Conservation (phyloP, 441 rosid genomes). For the Pelargonium fulgidum region DNA sequence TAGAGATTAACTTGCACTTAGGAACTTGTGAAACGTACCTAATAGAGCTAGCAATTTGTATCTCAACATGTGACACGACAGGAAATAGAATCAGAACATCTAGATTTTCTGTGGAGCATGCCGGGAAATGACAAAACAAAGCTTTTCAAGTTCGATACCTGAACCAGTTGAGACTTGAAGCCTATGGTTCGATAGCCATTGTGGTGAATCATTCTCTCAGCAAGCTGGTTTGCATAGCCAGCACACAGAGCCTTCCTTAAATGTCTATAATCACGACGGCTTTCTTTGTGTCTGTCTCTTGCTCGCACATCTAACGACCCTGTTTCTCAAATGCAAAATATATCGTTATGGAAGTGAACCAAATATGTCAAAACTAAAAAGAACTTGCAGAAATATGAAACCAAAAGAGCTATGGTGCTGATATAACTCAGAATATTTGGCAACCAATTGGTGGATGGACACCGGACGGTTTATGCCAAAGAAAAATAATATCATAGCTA, state of each 20-base stretch:
- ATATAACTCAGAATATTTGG: too few species aligned
- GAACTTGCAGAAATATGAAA: too few species aligned
- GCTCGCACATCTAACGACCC: constrained; percentile 64
- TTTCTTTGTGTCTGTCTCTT: constrained; percentile 42
- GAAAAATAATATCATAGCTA: too few species aligned
- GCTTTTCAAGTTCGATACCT: constrained; percentile 38
- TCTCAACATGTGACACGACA: too few species aligned
- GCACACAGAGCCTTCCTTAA: constrained; percentile 79
- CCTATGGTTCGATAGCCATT: constrained; percentile 82
- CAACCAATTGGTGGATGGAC: too few species aligned
- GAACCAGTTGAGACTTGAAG: constrained; percentile 75
- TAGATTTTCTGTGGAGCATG: background rate
- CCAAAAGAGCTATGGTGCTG: too few species aligned
- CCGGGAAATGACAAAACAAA: background rate
- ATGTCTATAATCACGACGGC: constrained; percentile 48
- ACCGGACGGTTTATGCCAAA: too few species aligned
- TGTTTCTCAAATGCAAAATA: constrained; percentile 31
- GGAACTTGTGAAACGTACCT: background rate
- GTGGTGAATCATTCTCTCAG: constrained; percentile 88
- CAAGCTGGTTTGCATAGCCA: constrained; percentile 82
- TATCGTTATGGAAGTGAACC: background rate
- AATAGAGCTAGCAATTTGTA: background rate
- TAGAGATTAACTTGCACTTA: constrained; percentile 19
- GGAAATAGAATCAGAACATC: background rate
- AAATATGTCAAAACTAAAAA: background rate